Conservation (phyloP, 441 rosid genomes). For the Omphalea diandra region DNA sequence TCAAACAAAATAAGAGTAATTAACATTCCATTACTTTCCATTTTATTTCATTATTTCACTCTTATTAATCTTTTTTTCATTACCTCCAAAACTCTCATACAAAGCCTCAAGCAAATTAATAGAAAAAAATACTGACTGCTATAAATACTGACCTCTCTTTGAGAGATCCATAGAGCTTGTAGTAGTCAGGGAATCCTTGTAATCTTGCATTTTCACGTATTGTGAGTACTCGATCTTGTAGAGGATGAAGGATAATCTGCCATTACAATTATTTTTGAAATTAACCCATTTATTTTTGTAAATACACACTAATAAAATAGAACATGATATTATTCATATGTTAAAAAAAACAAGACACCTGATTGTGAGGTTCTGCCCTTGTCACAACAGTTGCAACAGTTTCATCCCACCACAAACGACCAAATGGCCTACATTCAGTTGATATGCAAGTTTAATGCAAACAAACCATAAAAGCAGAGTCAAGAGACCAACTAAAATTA, state of each 20-base stretch:
- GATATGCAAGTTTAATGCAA: neutral
- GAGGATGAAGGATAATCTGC: conserved; percentile 10
- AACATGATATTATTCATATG: neutral
- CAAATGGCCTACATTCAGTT: conserved; percentile 14
- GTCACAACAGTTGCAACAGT: conserved; percentile 19
- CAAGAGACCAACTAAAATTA: neutral
- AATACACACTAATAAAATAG: neutral
- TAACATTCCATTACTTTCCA: too few species aligned
- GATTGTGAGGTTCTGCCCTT: conserved; percentile 25
- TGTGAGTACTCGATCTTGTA: conserved; percentile 18
- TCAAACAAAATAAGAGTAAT: too few species aligned
- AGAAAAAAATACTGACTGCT: too few species aligned
- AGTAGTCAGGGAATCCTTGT: conserved; percentile 22
- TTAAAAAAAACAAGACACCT: neutral
- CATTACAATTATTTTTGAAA: neutral
- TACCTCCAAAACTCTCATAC: too few species aligned
- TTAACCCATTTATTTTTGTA: neutral
- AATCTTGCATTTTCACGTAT: conserved; percentile 21
- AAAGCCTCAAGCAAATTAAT: too few species aligned
- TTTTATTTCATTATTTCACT: too few species aligned
- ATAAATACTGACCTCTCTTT: conserved; percentile 14
- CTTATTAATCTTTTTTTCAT: too few species aligned
- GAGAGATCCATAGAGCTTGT: conserved; percentile 10
- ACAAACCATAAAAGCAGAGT: neutral
- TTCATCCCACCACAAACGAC: conserved; percentile 24